Conservation (phyloP, 2,329 filamentous ascomycete genomes). For the Phialophora macrospora region DNA sequence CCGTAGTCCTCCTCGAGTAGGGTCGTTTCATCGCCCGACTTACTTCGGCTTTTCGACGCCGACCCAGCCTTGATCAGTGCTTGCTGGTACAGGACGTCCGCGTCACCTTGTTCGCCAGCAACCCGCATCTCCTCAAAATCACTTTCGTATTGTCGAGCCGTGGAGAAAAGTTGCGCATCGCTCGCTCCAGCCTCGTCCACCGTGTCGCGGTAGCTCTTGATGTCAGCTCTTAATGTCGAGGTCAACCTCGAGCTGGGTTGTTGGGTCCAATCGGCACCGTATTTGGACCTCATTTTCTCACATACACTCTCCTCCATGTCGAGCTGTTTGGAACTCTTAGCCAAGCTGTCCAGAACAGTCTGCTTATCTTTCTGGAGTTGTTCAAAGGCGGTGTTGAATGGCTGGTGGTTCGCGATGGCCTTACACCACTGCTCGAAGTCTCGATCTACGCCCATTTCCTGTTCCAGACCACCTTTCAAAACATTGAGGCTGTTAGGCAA, state of each 20-base stretch:
- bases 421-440: conserved; percentile 95
- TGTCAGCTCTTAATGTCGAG: conserved; percentile 81
- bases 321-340: conserved; percentile 81
- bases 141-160: conserved; percentile 80
- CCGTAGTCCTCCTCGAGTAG: conserved; percentile 91
- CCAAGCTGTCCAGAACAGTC: conserved; percentile 71
- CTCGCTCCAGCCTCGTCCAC: conserved; percentile 87
- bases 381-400: conserved; percentile 79
- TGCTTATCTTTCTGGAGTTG: conserved; percentile 77
- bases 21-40: conserved; percentile 68
- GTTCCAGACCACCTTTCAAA: conserved; percentile 88
- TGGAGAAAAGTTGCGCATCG: conserved; percentile 80
- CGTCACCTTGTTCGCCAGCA: conserved; percentile 83
- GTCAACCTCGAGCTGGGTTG: conserved; percentile 92
- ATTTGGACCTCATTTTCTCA: conserved; percentile 99
- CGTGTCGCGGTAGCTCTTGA: conserved; percentile 84
- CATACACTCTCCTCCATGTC: conserved; percentile 98
- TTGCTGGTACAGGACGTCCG: conserved; percentile 85
- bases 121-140: conserved; percentile 96
- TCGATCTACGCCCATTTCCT: conserved; percentile 83
- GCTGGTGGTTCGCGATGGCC: conserved; percentile 83
- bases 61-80: conserved; percentile 79
- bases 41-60: conserved; percentile 63
- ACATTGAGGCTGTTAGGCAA: conserved; percentile 88
- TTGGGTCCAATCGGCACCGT: conserved; percentile 93